These are phyloP conservation scores for Hericium rajendrae DNA, from an alignment of 768 basidiomycete genomes.

Conservation along the genomic window DNA sequence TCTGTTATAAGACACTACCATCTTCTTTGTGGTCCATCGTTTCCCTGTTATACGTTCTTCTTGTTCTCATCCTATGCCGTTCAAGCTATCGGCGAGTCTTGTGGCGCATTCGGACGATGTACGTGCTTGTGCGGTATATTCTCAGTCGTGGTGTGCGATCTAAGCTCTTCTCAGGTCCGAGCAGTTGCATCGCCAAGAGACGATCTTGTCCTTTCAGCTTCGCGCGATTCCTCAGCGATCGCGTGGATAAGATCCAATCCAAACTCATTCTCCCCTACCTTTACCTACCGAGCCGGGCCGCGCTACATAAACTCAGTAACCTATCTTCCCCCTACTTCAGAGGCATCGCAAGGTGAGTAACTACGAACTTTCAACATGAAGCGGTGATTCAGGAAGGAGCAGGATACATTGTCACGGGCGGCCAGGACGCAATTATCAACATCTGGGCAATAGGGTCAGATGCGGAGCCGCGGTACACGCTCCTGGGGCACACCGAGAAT, in stretches of 20 bases:
- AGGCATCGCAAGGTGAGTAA: conserved; percentile 58
- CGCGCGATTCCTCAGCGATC: conserved; percentile 86
- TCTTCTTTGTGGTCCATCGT: conserved; percentile 9
- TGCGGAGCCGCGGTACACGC: conserved; percentile 70
- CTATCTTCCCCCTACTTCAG: conserved; percentile 48
- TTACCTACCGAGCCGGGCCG: conserved; percentile 53
- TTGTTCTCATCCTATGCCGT: conserved; percentile 38
- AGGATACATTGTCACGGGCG: conserved; percentile 75
- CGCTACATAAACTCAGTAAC: conserved; percentile 77
- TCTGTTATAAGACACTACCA: not conserved
- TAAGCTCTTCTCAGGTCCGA: conserved; percentile 55
- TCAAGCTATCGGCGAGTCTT: conserved; percentile 70
- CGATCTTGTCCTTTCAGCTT: conserved; percentile 77
- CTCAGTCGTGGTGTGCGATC: conserved; percentile 11
- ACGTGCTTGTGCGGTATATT: conserved; percentile 21
- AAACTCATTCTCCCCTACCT: conserved; percentile 42
- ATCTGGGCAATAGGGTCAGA: conserved; percentile 59
- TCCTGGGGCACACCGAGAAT: conserved; percentile 86
- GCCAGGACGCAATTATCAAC: conserved; percentile 84
- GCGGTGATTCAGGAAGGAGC: conserved; percentile 11
- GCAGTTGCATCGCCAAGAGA: conserved; percentile 68
- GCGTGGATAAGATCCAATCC: conserved; percentile 58
- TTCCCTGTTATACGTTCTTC: conserved; percentile 7
- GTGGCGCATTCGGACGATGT: conserved; percentile 68
- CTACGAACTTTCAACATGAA: not conserved